phyloP scores from a whole-genome alignment of 192 early-diverging fungal species.

The Coemansia sp. region DNA sequence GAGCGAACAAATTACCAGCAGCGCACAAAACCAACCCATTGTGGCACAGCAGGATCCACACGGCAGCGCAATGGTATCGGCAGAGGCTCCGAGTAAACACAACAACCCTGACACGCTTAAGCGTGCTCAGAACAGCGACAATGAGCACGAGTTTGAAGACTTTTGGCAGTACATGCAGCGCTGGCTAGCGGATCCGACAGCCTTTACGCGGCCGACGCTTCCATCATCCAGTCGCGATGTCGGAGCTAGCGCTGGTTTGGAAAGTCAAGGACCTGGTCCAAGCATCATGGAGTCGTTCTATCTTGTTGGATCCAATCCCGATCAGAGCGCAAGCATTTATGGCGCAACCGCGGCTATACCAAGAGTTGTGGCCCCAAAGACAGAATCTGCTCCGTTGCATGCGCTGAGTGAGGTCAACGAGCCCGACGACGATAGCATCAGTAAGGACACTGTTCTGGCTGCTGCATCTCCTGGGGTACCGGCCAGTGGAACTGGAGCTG shows the following conservation, averaged over 20 bases:
- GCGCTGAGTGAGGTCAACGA: constrained; percentile 25
- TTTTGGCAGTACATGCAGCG: constrained; percentile 54
- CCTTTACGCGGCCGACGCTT: constrained; percentile 33
- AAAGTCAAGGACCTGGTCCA: constrained; percentile 6
- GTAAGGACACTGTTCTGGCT: background rate
- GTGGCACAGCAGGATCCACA: background rate
- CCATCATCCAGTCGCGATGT: background rate
- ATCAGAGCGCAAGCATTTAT: constrained; percentile 38
- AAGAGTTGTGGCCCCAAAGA: background rate
- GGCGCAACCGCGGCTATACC: constrained; percentile 8
- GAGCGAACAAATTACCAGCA: background rate
- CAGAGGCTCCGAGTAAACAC: background rate
- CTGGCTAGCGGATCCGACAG: constrained; percentile 47
- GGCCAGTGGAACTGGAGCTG: background rate
- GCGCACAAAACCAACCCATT: background rate
- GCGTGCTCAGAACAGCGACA: background rate
- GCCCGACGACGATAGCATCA: background rate
- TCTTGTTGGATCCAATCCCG: constrained; percentile 37
- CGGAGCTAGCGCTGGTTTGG: background rate
- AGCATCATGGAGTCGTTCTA: constrained; percentile 52
- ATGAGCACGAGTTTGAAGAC: constrained; percentile 46
- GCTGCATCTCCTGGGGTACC: background rate
- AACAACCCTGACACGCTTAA: background rate
- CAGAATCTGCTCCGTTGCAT: constrained; percentile 13
- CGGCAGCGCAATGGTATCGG: background rate